Base-by-base conservation (phyloP, 75 land plant genomes). In the Picea sitchensis region DNA sequence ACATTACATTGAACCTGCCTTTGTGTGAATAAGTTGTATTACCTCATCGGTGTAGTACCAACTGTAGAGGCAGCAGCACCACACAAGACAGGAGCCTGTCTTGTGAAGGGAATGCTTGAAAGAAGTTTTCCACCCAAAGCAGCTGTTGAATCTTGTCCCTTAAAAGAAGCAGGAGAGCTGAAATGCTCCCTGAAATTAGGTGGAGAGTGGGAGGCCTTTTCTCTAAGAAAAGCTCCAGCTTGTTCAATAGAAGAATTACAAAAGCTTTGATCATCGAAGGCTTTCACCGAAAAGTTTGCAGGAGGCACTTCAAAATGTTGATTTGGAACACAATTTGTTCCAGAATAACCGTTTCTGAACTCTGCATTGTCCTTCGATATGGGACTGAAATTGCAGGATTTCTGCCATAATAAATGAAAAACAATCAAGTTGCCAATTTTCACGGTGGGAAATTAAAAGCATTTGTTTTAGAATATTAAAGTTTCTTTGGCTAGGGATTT, bases 281-380 rank as follows among this genome's bases (percentile, higher is more conserved):
- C 56, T 57, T 11, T 31, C 2, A 32, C 36, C 5, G 56, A 44
- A 51, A 73, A n/a, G 23, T 36, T 30, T 57, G 59, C 36, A 57
- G 20, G 59, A 75, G 15, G 23, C 30, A 51, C 76, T 26, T 58
- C 76, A 75, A 75, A 75, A 75, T 57, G 76, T 58, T 57, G 76
- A 57, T 56, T 17, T 56, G 60, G 59, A 26, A 41, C 47, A 75
- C 76, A 31, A 58, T 58, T 75, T 75, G 59, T 36, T 75, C 41
- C 76, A 38, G 51, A 44, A 18, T 41, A n/a, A 44, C 38, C 6
- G 32, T 57, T 75, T 15, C 60, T 58, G 13, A 23, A 54, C 36
- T 75, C 76, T 26, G 18, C 14, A 31, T 23, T 30, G 30, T 75
- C 76, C 41, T 75, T 75, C 56, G 17, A 56, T 56, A n/a, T 56